phyloP scores from a whole-genome alignment of 2,329 filamentous ascomycete genomes.

The Gnomoniopsis sp. region DNA sequence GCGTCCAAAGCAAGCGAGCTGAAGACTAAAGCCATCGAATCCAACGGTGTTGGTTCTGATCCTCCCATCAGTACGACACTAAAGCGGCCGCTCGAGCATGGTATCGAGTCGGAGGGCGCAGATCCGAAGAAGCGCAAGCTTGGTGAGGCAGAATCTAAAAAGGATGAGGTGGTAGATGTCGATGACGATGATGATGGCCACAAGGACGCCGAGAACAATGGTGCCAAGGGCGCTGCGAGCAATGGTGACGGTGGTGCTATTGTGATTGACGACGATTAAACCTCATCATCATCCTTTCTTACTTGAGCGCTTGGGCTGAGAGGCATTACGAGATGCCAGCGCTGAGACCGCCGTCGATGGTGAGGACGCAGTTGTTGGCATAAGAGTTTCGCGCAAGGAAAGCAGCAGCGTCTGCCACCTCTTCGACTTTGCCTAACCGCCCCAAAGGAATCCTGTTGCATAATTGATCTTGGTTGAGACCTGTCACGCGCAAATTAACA shows the following conservation, averaged over 20 bases:
- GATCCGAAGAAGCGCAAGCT: constrained; percentile 47
- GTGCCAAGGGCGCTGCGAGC: no score
- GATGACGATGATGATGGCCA: no score
- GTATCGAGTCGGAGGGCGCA: constrained; percentile 31
- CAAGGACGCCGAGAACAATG: no score
- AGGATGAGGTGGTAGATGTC: constrained; percentile 46
- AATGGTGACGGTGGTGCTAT: constrained; percentile 56
- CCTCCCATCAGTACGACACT: constrained; percentile 35
- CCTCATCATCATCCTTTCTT: no score
- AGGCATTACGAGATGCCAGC: constrained; percentile 50
- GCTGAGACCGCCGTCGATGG: constrained; percentile 80
- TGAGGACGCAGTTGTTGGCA: constrained; percentile 82
- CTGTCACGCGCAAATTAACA: constrained; percentile 21
- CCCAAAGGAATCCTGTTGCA: constrained; percentile 55
- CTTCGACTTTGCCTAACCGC: constrained; percentile 64
- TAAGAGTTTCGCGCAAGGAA: constrained; percentile 78
- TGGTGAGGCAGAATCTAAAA: constrained; percentile 27
- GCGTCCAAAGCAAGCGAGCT: constrained; percentile 36
- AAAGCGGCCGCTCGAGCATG: constrained; percentile 46
- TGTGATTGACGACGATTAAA: constrained; percentile 62
- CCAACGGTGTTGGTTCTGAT: constrained; percentile 37
- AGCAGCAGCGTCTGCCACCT: constrained; percentile 77
- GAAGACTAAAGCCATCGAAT: constrained; percentile 35
- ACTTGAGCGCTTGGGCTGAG: no score
- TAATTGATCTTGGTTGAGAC: constrained; percentile 36